These are phyloP conservation scores for Xylariaceae sp. DNA, from an alignment of 2,329 filamentous ascomycete genomes.

Conservation along the genomic window DNA sequence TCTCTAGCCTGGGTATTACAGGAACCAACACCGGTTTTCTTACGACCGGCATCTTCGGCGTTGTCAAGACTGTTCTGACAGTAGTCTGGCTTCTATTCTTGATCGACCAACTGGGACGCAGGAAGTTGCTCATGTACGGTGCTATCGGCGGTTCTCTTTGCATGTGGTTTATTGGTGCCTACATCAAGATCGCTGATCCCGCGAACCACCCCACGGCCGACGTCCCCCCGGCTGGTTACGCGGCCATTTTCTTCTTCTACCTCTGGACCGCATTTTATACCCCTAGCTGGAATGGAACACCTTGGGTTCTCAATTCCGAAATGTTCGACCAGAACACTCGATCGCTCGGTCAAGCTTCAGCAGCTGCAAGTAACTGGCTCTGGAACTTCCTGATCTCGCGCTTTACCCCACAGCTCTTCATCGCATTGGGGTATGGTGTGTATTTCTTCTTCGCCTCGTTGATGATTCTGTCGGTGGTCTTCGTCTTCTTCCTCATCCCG, in stretches of 20 bases:
- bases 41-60: conserved; percentile 64
- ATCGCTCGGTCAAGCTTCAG: conserved; percentile 68
- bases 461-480: conserved; percentile 56
- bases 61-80: conserved; percentile 62
- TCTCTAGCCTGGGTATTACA: conserved; percentile 58
- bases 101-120: conserved; percentile 59
- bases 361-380: conserved; percentile 70
- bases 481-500: conserved; percentile 61
- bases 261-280: conserved; percentile 73
- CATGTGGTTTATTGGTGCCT: conserved; percentile 64
- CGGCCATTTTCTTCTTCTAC: conserved; percentile 70
- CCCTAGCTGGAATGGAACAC: conserved; percentile 69
- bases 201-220: conserved; percentile 30
- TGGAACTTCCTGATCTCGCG: conserved; percentile 68
- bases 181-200: conserved; percentile 52
- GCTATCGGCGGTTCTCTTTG: conserved; percentile 58
- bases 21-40: conserved; percentile 57
- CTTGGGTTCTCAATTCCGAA: conserved; percentile 73
- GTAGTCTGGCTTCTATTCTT: conserved; percentile 61
- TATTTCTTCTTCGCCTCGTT: conserved; percentile 68
- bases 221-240: conserved; percentile 46
- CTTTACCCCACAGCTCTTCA: conserved; percentile 66
- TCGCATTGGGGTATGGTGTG: conserved; percentile 58
- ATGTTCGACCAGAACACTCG: conserved; percentile 70
- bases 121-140: conserved; percentile 58